Conservation (phyloP, 2,329 filamentous ascomycete species). For the Raffaelea arxii region DNA sequence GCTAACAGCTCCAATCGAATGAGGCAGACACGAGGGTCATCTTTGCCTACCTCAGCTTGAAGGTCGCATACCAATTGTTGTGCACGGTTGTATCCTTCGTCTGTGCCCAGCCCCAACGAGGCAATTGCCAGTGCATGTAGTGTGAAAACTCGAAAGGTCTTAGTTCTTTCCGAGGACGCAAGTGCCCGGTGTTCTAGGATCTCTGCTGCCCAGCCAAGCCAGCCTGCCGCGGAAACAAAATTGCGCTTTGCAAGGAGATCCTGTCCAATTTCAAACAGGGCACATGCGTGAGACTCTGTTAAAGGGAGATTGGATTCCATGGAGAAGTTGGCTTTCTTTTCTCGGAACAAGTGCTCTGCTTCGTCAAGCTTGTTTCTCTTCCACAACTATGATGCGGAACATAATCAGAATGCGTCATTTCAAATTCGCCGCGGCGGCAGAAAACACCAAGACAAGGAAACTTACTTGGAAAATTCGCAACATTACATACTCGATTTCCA, state of each 20-base stretch:
- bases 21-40: slow-evolving; percentile 55
- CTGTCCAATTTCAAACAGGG: slow-evolving; percentile 64
- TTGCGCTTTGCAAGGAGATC: slow-evolving; percentile 42
- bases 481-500: too few relatives aligned
- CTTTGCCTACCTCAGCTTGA: slow-evolving; percentile 46
- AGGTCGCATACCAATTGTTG: slow-evolving; percentile 49
- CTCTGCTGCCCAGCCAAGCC: slow-evolving; percentile 43
- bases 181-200: background rate
- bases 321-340: background rate
- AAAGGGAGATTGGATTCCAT: slow-evolving; percentile 28
- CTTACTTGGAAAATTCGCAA: too few relatives aligned
- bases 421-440: too few relatives aligned
- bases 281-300: slow-evolving; percentile 54
- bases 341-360: slow-evolving; percentile 27
- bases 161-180: background rate
- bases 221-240: slow-evolving; percentile 52
- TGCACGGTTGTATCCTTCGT: slow-evolving; percentile 39
- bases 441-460: too few relatives aligned
- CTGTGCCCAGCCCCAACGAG: slow-evolving; percentile 36
- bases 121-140: slow-evolving; percentile 53
- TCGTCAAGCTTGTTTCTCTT: slow-evolving; percentile 60
- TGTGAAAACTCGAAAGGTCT: slow-evolving; percentile 55
- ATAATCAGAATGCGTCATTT: background rate
- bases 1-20: slow-evolving; percentile 59
- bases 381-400: background rate